Percentiles rank a stretch among this genome's conserved stretches.
Evolutionary conservation across 495 filamentous ascomycete genomes (phyloP).

Genomic region (Talaromyces liani): DNA sequence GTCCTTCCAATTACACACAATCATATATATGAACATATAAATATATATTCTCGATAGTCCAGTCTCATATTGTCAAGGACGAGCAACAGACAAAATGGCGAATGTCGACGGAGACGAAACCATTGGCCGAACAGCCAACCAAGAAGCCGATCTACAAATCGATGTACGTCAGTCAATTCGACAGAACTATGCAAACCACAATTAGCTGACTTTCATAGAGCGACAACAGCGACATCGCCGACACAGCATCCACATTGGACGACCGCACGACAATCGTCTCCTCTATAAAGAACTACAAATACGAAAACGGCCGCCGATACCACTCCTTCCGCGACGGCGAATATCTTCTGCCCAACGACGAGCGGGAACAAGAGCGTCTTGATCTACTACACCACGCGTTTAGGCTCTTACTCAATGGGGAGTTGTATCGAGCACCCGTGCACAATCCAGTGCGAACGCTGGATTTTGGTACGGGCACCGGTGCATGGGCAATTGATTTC

Average conservation of each 20-base stretch:
- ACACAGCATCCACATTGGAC: conserved; percentile 26
- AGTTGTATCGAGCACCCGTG: conserved; percentile 44
- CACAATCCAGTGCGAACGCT: conserved; percentile 38
- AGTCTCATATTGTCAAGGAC: not conserved
- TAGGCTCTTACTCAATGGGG: conserved; percentile 43
- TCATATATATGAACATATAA: not conserved
- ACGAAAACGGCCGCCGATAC: conserved; percentile 57
- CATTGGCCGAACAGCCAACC: not conserved
- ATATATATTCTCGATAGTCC: not conserved
- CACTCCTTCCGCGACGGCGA: conserved; percentile 47
- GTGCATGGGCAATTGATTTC: conserved; percentile 58
- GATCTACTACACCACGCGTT: conserved; percentile 52
- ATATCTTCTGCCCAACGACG: conserved; percentile 56
- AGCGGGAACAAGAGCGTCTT: conserved; percentile 57
- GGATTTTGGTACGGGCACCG: conserved; percentile 59
- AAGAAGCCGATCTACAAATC: not conserved
- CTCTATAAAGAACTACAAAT: conserved; percentile 39
- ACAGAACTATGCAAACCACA: not conserved
- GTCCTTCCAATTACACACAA: not conserved
- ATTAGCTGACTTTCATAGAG: not conserved
- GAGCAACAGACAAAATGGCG: not conserved
- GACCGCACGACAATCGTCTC: conserved; percentile 40
- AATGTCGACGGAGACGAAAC: not conserved
- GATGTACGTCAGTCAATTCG: not conserved
- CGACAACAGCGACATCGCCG: conserved; percentile 27